Evolutionary conservation across 2,329 filamentous ascomycete genomes (phyloP).

Genomic region (Talaromyces amestolkiae): DNA sequence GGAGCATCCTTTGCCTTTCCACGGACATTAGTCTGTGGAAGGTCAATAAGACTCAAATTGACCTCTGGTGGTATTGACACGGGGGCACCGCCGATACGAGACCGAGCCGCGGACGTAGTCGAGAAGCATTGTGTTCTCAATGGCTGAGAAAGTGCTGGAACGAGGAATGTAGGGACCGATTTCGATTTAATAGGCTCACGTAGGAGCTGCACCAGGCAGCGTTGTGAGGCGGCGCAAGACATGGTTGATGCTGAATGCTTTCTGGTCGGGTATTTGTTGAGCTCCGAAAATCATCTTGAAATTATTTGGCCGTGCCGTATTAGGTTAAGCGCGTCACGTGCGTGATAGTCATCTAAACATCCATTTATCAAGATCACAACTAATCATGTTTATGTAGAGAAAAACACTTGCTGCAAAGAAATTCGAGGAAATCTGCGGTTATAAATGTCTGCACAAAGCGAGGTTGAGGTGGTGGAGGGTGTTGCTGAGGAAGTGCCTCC

Average conservation of each 20-base stretch:
- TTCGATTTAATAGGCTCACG: slow-evolving; percentile 47
- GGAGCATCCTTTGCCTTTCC: slow-evolving; percentile 62
- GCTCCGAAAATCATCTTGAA: slow-evolving; percentile 28
- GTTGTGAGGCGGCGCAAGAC: slow-evolving; percentile 53
- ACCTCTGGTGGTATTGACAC: slow-evolving; percentile 83
- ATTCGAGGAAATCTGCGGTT: too few relatives aligned
- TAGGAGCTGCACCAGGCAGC: slow-evolving; percentile 58
- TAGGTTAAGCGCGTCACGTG: slow-evolving; percentile 16
- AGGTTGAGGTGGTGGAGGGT: not conserved
- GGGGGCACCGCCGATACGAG: slow-evolving; percentile 81
- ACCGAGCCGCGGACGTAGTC: slow-evolving; percentile 62
- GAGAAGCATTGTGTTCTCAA: slow-evolving; percentile 62
- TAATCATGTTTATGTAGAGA: too few relatives aligned
- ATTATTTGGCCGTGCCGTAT: slow-evolving; percentile 30
- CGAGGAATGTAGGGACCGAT: slow-evolving; percentile 68
- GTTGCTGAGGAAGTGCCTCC: slow-evolving; percentile 3
- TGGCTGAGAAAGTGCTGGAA: slow-evolving; percentile 62
- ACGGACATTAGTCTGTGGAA: slow-evolving; percentile 58
- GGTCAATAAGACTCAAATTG: slow-evolving; percentile 65
- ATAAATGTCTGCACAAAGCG: not conserved
- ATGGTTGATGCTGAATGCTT: slow-evolving; percentile 46
- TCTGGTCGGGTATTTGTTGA: slow-evolving; percentile 24
- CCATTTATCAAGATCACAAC: not conserved
- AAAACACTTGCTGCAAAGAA: not conserved
- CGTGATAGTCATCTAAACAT: not conserved